phyloP scores from a whole-genome alignment of 1,284 basidiomycete species.

The Inonotus hispidus region DNA sequence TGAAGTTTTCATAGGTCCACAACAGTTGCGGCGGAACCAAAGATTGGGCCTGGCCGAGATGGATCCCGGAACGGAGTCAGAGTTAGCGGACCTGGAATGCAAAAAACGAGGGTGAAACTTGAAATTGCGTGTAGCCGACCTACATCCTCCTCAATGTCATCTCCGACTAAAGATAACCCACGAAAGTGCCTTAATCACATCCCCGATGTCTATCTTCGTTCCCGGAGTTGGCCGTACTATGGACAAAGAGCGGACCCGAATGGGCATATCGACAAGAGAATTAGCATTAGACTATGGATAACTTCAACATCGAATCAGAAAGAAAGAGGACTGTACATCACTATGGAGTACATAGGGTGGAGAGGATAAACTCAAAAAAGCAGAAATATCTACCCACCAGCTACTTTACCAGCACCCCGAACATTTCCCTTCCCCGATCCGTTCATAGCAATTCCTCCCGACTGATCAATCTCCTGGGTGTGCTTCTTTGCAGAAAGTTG shows the following conservation, averaged over 20 bases:
- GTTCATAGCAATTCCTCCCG: neutral
- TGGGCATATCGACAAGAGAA: neutral
- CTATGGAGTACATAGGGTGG: neutral
- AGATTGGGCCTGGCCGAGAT: no score
- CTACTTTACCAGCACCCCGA: neutral
- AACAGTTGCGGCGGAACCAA: no score
- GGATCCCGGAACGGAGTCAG: no score
- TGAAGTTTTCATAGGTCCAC: no score
- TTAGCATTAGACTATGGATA: neutral
- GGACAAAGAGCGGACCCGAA: neutral
- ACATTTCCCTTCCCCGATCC: neutral
- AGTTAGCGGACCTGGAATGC: no score
- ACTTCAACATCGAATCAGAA: neutral
- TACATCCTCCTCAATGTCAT: neutral
- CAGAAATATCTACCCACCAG: neutral
- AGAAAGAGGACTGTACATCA: neutral
- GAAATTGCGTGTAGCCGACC: no score
- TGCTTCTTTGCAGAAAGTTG: slow-evolving; percentile 38
- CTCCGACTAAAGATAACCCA: slow-evolving; percentile 11
- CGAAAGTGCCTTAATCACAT: slow-evolving; percentile 1
- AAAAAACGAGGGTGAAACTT: no score
- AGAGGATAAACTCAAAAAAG: neutral
- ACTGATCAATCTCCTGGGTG: neutral
- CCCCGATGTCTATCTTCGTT: neutral
- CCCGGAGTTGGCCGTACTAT: neutral